Base-by-base conservation (phyloP, 176 grass and related monocot species). In the Cenchrus purpureus region DNA sequence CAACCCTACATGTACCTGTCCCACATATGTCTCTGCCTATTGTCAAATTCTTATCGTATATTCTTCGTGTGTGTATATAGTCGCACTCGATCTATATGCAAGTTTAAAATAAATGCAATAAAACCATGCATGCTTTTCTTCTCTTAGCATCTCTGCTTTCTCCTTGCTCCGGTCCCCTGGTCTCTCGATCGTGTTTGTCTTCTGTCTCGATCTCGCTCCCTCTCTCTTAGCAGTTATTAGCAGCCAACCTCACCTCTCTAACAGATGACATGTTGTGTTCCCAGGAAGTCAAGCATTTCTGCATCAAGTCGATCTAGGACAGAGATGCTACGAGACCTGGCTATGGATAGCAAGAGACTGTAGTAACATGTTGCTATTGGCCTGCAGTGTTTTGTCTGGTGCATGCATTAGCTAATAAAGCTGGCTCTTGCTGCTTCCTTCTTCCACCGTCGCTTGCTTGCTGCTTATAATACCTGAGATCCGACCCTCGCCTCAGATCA, bases 221-320 rank as follows among this genome's bases (percentile, higher is more conserved):
- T 32, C 31, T 32, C 31, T 32, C 1, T 32, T 32, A 32, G 31
- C 31, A 32, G 31, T 32, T 32, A 1, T 7, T 16, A 68, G 31
- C 11, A 81, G 50, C 65, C 78, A 80, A 48, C 28, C 22, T 32
- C 77, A 34, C 8, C 28, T 40, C 37, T 40, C 4, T 65, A 10
- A 49, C 43, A 64, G 8, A 22, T 49, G 58, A 64, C 76, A 64
- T 79, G 75, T 44, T 44, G 48, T 82, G 32, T n/a, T 73, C 16
- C 69, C 28, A 75, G 37, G 7, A 84, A 84, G 71, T 75, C 72
- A 63, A 65, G 11, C 13, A 31, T 52, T 29, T 34, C 56, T 15
- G 16, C 81, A 51, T 73, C 81, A 62, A 52, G 19, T 32, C 34
- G 10, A 52, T 67, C 48, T n/a, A 22, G 14, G 29, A 80, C 28